Base-by-base conservation (phyloP, 2,329 filamentous ascomycete genomes). In the Trichoderma atroviride region DNA sequence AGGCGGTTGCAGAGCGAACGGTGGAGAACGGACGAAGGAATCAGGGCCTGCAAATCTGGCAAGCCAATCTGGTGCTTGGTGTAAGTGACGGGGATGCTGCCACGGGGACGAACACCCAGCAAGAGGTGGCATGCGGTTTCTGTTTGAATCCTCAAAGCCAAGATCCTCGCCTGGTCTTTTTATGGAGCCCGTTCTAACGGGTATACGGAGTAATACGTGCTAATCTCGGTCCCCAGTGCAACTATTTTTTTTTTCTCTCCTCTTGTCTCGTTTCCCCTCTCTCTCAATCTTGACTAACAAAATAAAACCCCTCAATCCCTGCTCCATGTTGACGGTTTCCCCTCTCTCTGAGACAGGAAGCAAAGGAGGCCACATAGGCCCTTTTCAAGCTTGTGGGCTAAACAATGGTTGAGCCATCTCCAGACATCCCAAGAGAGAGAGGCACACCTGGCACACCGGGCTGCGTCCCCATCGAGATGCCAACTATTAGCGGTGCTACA, bases 21-120 rank as follows among this genome's bases (percentile, higher is more conserved):
- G 60, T 63, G 43, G 60, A 53, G 60, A 53, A 57, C 31, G 3
- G 29, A 59, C 63, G 63, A 66, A 66, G 63, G 63, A 66, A 52
- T 66, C 37, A 59, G 40, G 4, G 50, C 61, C 50, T 64, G 61
- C 50, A n/a, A 52, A 55, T 27, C 61, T 64, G 31, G 33, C 43
- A 50, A 50, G 58, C 31, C 58, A 35, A 35, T 27, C 22, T 35
- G 31, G 50, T 40, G n/a, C 27, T 43, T 66, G 63, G 63, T 66
- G 55, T 59, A 66, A 66, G 63, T 66, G 37, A 35, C 53, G 22
- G 59, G 58, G 31, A 35, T 29, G 29, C 55, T 33, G n/a, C 43
- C 47, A 31, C 59, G 59, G 43, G 47, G 43, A 62, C 50, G 35
- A 62, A 35, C 43, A 31, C 59, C 59, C 40, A 35, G 43, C 59